phyloP scores from a whole-genome alignment of 208 protist genomes.

The Trypanosoma theileri region DNA sequence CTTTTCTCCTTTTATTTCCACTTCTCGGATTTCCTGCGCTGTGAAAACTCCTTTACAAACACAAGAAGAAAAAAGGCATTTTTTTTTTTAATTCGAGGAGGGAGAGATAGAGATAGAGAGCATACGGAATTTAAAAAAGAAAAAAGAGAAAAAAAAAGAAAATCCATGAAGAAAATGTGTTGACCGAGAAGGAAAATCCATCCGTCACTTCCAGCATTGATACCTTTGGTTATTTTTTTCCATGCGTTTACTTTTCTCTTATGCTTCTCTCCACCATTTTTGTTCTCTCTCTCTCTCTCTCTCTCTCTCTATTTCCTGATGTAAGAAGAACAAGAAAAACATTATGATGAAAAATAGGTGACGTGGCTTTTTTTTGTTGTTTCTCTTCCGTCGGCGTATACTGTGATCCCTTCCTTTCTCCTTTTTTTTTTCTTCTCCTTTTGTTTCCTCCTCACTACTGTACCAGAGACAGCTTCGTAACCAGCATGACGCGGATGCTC shows the following conservation, averaged over 20 bases:
- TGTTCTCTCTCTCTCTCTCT: not conserved
- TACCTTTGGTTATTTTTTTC: not conserved
- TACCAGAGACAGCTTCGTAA: conserved; percentile 78
- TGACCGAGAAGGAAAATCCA: not conserved
- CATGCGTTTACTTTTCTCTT: not conserved
- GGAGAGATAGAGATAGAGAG: conserved; percentile 5
- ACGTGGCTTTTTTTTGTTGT: too few species aligned
- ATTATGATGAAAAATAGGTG: too few species aligned
- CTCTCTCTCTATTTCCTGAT: not conserved
- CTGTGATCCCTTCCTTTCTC: not conserved
- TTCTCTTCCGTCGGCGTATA: too few species aligned
- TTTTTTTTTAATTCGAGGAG: not conserved
- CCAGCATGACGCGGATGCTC: conserved; percentile 81
- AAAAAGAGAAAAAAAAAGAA: conserved; percentile 13
- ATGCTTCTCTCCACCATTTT: not conserved
- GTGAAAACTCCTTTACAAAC: too few species aligned
- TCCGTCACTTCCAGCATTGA: too few species aligned
- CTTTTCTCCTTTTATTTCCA: conserved; percentile 10
- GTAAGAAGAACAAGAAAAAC: not conserved
- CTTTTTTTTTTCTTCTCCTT: not conserved
- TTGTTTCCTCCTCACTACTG: conserved; percentile 26
- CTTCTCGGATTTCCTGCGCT: conserved; percentile 1
- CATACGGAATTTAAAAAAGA: not conserved
- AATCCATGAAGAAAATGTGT: conserved; percentile 13
- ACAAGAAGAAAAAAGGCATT: too few species aligned